Conservation (phyloP, 2,329 filamentous ascomycete genomes). For the Colletotrichum tamarilloi region DNA sequence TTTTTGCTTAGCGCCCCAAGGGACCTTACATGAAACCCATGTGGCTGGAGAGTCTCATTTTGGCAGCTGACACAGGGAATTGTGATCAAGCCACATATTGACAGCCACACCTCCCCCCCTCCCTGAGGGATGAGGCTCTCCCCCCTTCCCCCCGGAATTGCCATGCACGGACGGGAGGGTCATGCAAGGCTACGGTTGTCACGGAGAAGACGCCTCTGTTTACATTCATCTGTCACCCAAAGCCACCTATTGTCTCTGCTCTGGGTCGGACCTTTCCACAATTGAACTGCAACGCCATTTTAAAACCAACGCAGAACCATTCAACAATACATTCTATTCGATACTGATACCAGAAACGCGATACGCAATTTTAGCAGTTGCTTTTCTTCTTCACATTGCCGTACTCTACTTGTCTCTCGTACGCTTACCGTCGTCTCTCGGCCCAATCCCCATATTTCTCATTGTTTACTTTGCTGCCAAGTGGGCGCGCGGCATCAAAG, state of each 20-base stretch:
- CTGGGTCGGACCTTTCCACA: conserved; percentile 11
- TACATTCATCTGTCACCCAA: conserved; percentile 23
- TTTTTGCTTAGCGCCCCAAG: conserved; percentile 29
- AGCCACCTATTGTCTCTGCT: conserved; percentile 9
- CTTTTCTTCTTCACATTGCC: conserved; percentile 12
- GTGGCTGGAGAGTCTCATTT: background rate
- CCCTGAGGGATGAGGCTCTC: too few relatives aligned
- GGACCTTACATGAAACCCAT: conserved; percentile 35
- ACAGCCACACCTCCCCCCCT: conserved; percentile 18
- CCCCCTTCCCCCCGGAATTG: conserved; percentile 34
- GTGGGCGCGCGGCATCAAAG: conserved; percentile 26
- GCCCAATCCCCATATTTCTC: conserved; percentile 28
- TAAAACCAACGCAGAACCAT: background rate
- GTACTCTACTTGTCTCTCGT: background rate
- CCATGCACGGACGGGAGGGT: conserved; percentile 6
- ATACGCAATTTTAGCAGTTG: background rate
- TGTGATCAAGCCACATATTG: conserved; percentile 2
- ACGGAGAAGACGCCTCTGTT: conserved; percentile 35
- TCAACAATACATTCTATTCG: background rate
- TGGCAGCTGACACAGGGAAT: background rate
- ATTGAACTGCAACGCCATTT: conserved; percentile 8
- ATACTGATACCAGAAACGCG: background rate
- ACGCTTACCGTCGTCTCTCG: background rate
- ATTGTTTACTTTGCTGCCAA: conserved; percentile 35
- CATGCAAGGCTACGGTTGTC: conserved; percentile 43